Conservation (phyloP, 1,284 basidiomycete genomes). For the Pisolithus thermaeus region DNA sequence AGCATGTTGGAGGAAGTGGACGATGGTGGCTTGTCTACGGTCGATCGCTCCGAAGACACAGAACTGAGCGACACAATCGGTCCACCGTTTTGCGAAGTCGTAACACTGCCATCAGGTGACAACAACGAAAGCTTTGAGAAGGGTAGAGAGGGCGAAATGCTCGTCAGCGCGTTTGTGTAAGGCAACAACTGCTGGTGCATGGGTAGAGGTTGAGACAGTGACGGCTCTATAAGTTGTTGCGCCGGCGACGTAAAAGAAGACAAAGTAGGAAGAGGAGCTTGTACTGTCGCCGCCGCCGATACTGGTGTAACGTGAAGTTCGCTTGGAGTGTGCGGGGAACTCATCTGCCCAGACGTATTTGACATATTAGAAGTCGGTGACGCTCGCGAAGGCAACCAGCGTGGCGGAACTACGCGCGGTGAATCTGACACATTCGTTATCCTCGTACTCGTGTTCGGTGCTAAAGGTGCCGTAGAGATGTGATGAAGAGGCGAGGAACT, state of each 20-base stretch:
- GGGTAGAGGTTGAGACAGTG: background rate
- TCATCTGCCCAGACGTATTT: background rate
- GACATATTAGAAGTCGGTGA: slow-evolving; percentile 2
- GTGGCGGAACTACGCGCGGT: background rate
- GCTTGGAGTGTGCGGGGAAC: slow-evolving; percentile 6
- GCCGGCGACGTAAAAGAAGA: background rate
- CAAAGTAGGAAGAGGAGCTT: too few species aligned
- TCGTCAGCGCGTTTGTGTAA: slow-evolving; percentile 1
- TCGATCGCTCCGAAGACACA: slow-evolving; percentile 3
- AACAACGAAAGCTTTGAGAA: slow-evolving; percentile 35
- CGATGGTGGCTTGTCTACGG: background rate
- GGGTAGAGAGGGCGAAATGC: slow-evolving; percentile 31
- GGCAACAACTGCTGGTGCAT: background rate
- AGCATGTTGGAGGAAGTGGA: background rate
- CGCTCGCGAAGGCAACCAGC: slow-evolving; percentile 9
- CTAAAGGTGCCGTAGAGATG: too few species aligned
- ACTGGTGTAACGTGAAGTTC: background rate
- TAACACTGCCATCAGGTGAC: slow-evolving; percentile 21
- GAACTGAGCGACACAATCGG: slow-evolving; percentile 7
- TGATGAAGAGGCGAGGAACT: slow-evolving; percentile 15
- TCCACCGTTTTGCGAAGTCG: background rate
- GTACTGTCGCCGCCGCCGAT: background rate
- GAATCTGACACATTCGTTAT: slow-evolving; percentile 7
- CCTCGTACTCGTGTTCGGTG: slow-evolving; percentile 6
- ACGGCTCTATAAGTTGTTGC: background rate